Evolutionary conservation across 179 eudicot species (phyloP), one percentile per base, ranked within the genome.

Genomic region (Corrigiola litoralis): DNA sequence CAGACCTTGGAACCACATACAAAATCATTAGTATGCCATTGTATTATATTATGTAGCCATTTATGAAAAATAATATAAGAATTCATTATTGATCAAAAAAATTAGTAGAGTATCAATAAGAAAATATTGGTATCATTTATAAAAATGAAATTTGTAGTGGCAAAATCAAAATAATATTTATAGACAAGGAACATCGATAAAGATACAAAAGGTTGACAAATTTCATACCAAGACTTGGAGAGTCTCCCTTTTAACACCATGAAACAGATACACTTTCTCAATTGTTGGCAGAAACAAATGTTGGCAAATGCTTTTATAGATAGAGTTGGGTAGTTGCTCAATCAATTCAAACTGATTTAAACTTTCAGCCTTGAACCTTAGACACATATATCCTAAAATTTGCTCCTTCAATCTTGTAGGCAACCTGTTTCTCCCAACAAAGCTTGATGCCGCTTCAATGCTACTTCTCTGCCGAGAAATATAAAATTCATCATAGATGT

Each of bases 281-380:
- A 84, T 74, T 1, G 85, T 86, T 3, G 92, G 92, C 9, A 86
- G 64, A 60, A 88, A 88, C 71, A 88, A 48, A 72, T 86, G 88
- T 23, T 84, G 89, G 23, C 82, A 74, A 56, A 88, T 88, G 79
- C 79, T 81, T 32, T 84, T 86, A 70, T 80, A 76, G 54, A 88
- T 84, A 10, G 92, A 82, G 63, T 75, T 86, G 0, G 96, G 96
- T 2, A 88, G 86, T 70, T 86, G 92, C 61, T 88, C 92, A 33
- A 88, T 82, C 4, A 88, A 75, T 66, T 86, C 84, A 32, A 86
- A 84, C 63, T 88, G 89, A 75, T 88, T 88, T 58, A 88, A 76
- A 72, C 82, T 84, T 79, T 88, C 96, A 6, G 96, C 96, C 81
- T 86, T 88, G 66, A 88, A 88, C 24, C 86, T 84, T 61, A 86